Conservation (phyloP, 2,329 filamentous ascomycete species). For the Claviceps africana region DNA sequence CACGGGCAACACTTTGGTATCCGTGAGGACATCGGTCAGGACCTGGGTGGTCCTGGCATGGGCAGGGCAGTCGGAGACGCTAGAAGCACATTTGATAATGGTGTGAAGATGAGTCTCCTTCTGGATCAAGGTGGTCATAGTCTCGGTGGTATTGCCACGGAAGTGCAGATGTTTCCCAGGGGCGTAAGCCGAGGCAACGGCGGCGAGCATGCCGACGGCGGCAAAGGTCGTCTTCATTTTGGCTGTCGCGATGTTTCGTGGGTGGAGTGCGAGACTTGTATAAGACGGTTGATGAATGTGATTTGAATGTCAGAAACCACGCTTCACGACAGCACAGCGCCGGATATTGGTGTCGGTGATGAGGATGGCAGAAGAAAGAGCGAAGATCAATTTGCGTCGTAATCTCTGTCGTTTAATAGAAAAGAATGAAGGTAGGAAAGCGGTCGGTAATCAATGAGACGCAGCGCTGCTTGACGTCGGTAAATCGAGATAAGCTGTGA, state of each 20-base stretch:
- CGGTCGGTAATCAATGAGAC: slow-evolving; percentile 6
- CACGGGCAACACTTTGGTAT: slow-evolving; percentile 37
- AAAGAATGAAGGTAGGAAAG: slow-evolving; percentile 11
- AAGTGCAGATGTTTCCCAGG: slow-evolving; percentile 21
- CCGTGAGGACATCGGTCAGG: no score
- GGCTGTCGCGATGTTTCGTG: slow-evolving; percentile 7
- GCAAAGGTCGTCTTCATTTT: slow-evolving; percentile 36
- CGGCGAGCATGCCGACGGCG: slow-evolving; percentile 30
- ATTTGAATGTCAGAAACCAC: not conserved
- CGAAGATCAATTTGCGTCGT: slow-evolving; percentile 21
- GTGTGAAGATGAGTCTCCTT: slow-evolving; percentile 41
- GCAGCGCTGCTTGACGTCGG: slow-evolving; percentile 8
- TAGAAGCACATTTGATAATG: slow-evolving; percentile 43
- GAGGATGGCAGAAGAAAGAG: slow-evolving; percentile 6
- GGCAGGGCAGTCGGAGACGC: slow-evolving; percentile 41
- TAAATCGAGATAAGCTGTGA: slow-evolving; percentile 5
- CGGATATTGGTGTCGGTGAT: not conserved
- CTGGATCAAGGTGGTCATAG: slow-evolving; percentile 31
- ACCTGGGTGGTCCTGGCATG: no score
- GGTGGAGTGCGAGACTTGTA: not conserved
- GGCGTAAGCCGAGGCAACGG: slow-evolving; percentile 26
- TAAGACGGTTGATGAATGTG: not conserved
- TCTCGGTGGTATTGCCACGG: slow-evolving; percentile 14
- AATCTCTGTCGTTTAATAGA: slow-evolving; percentile 19
- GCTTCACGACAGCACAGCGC: not conserved